Conservation (phyloP, 257 asterid genomes). For the Solanum arcanum region DNA sequence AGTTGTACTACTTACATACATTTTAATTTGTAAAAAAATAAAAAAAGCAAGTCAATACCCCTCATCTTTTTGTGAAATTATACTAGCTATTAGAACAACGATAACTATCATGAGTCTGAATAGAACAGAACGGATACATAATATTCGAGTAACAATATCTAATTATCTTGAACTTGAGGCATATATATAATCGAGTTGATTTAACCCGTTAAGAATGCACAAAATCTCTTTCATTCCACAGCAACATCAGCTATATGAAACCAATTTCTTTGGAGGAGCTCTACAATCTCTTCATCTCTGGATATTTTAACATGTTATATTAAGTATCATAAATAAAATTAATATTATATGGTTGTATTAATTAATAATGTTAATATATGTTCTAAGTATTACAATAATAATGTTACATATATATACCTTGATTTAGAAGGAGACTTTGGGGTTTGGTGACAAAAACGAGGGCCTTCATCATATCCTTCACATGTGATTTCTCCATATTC, state of each 20-base stretch:
- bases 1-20: neutral
- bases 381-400: neutral
- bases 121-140: neutral
- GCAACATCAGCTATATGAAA: neutral
- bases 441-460: neutral
- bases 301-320: neutral
- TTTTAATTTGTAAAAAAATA: neutral
- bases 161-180: neutral
- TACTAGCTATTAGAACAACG: no score
- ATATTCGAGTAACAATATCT: neutral
- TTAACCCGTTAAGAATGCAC: neutral
- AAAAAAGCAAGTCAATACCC: neutral
- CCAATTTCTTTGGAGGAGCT: neutral
- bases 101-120: neutral
- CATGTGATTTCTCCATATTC: slow-evolving; percentile 16
- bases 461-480: slow-evolving; percentile 21
- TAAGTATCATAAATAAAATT: neutral
- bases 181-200: neutral
- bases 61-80: neutral
- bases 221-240: neutral
- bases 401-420: neutral
- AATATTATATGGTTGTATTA: neutral
- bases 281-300: neutral
- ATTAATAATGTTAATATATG: neutral
- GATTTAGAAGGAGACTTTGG: neutral